Evolutionary conservation across 306 rosid species (phyloP), one percentile per base, ranked within the genome.

Genomic region (Prosopis cineraria): DNA sequence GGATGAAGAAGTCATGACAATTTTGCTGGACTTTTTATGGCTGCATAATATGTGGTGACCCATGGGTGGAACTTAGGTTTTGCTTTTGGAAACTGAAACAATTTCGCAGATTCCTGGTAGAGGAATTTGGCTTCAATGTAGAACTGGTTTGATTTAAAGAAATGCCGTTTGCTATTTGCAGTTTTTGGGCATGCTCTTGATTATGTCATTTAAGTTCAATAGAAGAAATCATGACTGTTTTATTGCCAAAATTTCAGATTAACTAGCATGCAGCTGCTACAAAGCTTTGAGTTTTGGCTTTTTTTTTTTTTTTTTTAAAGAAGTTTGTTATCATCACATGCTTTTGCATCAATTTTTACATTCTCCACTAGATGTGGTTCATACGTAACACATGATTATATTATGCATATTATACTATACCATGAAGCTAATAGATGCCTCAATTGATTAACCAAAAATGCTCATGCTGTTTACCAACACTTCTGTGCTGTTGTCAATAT

Each of bases 11-110:
- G 37, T 37, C 31, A 17, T 43, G 13, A 34, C 9, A n/a, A 41
- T 67, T 50, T 63, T 72, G 48, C 63, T 75, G 58, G 62, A 39
- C 41, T 70, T 30, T 75, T 37, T 52, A 44, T 41, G 71, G 48
- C 36, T 40, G 25, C 74, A 39, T 76, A 11, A n/a, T 76, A 29
- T 55, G 37, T 55, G 78, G 56, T 41, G 67, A 67, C 22, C 60
- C 50, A 11, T 41, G 4, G 25, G 34, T 47, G n/a, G 76, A 67
- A 37, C 41, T 63, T 25, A 30, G 48, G 37, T 62, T 67, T 31
- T 58, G 43, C 68, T n/a, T 16, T 37, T 31, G 70, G 6, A 30
- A 60, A 30, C n/a, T n/a, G n/a, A 39, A 39, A 58, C 60, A 31
- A 74, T 7, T 30, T 56, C 58, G 52, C 62, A 31, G 24, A 19